Evolutionary conservation across 371 early-diverging fungal genomes (phyloP).

Genomic region (Mortierella sp.): DNA sequence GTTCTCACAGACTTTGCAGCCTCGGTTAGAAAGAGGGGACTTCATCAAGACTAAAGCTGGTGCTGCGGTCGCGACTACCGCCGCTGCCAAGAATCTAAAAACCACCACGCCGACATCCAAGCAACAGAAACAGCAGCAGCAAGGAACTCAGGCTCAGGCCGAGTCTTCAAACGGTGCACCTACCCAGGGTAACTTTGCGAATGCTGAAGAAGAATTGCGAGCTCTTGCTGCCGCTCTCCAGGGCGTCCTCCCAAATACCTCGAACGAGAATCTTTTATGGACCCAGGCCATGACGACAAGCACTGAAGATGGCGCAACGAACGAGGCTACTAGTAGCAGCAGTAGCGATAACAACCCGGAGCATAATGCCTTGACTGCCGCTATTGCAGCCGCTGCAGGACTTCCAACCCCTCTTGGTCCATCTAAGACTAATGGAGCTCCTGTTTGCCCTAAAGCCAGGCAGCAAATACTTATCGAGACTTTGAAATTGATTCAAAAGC

Average conservation of each 20-base stretch:
- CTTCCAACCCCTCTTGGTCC: slow-evolving; percentile 18
- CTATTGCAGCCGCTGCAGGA: slow-evolving; percentile 20
- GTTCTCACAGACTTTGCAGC: slow-evolving; percentile 32
- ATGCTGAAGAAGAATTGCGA: slow-evolving; percentile 19
- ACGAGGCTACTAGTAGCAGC: background rate
- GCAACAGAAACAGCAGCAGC: slow-evolving; percentile 13
- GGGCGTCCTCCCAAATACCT: slow-evolving; percentile 22
- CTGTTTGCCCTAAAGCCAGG: slow-evolving; percentile 35
- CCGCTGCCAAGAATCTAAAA: slow-evolving; percentile 12
- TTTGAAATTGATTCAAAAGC: slow-evolving; percentile 35
- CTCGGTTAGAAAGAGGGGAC: slow-evolving; percentile 44
- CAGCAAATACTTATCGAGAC: slow-evolving; percentile 42
- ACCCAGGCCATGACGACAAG: slow-evolving; percentile 25
- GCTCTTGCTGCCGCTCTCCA: slow-evolving; percentile 32
- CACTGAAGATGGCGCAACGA: background rate
- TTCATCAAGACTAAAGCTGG: slow-evolving; percentile 35
- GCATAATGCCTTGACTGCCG: slow-evolving; percentile 17
- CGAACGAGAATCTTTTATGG: slow-evolving; percentile 28
- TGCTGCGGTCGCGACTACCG: slow-evolving; percentile 39
- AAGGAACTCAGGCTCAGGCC: background rate
- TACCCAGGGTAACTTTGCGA: slow-evolving; percentile 8
- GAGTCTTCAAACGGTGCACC: background rate
- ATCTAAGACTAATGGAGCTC: slow-evolving; percentile 29
- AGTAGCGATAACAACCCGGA: background rate
- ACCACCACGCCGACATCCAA: slow-evolving; percentile 7